Evolutionary conservation across 225 moss, liverwort and hornwort species (phyloP), one percentile per base, ranked within the genome.

Genomic region (Lunularia cruciata): DNA sequence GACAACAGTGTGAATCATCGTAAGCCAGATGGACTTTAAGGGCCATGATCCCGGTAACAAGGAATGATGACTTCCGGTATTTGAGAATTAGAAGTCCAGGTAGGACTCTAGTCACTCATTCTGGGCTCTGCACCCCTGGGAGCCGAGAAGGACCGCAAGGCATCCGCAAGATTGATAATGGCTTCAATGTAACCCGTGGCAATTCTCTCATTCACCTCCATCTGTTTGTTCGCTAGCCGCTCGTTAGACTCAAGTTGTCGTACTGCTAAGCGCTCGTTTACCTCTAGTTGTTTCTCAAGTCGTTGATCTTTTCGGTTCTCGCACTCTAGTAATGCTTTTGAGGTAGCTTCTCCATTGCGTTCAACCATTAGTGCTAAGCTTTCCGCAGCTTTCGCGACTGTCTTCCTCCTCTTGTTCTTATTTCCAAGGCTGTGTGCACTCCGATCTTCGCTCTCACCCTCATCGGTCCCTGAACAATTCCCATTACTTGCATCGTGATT

Each of bases 251-350:
- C 79, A 32, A 79, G 49, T 46, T 74, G 79, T 49, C 47, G 47
- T 15, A 70, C 47, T 34, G 70, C 65, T 39, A 74, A 66, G 70
- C 79, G 79, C 65, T 79, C 79, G 32, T 70, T 79, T 49, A 67
- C 74, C 49, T 74, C 79, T 37, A 79, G 36, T 54, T 79, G 79
- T 46, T 74, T 79, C 65, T 79, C 79, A 32, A 79, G 79, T 39
- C 79, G 69, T 30, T 70, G 69, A 36, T 79, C 79, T 65, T 79
- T 79, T 31, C 79, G 70, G 46, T 79, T 70, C 65, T 79, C 79
- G 59, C 74, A 74, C 63, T 79, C 79, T n/a, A 79, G 48, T 38
- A 79, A 52, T 7, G 74, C 70, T 47, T 74, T 79, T n/a, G 74
- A 68, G 40, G 79, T 74, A 43, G 63, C 69, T 58, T 70, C 58